These are phyloP conservation scores for Dendrothele bispora DNA, from an alignment of 768 basidiomycete species.

Conservation along the genomic window DNA sequence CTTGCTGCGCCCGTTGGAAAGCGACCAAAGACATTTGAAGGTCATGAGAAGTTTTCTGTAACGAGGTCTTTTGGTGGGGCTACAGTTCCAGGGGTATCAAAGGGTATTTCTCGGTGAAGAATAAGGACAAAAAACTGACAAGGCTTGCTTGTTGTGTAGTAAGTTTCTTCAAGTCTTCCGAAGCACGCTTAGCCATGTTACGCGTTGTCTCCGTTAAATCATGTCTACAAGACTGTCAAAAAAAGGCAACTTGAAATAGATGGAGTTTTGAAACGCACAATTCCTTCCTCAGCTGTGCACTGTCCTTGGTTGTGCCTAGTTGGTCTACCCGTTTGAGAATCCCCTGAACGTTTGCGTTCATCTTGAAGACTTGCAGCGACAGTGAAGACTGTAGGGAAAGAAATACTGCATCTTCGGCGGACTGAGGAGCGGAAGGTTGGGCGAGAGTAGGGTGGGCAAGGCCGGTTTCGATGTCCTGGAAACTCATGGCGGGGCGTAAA, in stretches of 20 bases:
- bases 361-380: conserved; percentile 96
- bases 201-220: conserved; percentile 94
- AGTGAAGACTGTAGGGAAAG: conserved; percentile 73
- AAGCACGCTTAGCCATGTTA: conserved; percentile 91
- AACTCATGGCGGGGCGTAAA: conserved; percentile 53
- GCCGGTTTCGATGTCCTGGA: conserved; percentile 57
- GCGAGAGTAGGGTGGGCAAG: conserved; percentile 35
- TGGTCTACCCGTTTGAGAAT: conserved; percentile 97
- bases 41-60: conserved; percentile 93
- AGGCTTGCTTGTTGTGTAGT: conserved; percentile 62
- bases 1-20: conserved; percentile 89
- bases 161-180: conserved; percentile 90
- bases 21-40: conserved; percentile 86
- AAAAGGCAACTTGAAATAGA: background rate
- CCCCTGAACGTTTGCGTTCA: conserved; percentile 95
- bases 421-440: conserved; percentile 35
- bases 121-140: conserved; percentile 38
- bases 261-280: conserved; percentile 58
- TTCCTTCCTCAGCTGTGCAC: conserved; percentile 73
- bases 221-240: conserved; percentile 51
- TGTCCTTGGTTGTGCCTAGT: conserved; percentile 84
- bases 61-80: conserved; percentile 79
- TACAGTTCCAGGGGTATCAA: conserved; percentile 23
- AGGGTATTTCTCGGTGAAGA: background rate
- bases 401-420: conserved; percentile 74